These are phyloP conservation scores for Candida sakaeoensis DNA, from an alignment of 805 yeast genomes.

Conservation along the genomic window DNA sequence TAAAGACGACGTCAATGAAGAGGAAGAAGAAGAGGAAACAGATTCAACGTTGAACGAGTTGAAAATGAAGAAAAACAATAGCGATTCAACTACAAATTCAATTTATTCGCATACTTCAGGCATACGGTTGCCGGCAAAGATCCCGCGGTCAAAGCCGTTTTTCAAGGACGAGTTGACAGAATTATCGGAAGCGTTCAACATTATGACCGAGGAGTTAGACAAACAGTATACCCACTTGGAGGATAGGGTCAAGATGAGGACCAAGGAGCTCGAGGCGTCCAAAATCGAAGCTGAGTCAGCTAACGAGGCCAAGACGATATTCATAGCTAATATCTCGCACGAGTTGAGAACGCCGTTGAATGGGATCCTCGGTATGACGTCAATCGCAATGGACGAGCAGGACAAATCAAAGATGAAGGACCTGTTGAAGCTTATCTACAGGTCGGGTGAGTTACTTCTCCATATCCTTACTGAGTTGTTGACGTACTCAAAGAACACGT, in stretches of 20 bases:
- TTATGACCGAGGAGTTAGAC: conserved; percentile 84
- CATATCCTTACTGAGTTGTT: conserved; percentile 87
- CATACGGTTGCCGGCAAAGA: conserved; percentile 35
- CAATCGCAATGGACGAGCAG: conserved; percentile 85
- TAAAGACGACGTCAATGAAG: not conserved
- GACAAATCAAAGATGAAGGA: conserved; percentile 66
- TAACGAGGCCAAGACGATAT: conserved; percentile 84
- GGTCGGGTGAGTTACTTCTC: conserved; percentile 85
- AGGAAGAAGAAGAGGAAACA: not conserved
- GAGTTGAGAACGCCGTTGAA: conserved; percentile 93
- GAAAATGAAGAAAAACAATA: conserved; percentile 18
- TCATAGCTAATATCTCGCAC: conserved; percentile 30
- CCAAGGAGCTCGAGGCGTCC: conserved; percentile 84
- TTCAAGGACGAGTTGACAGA: conserved; percentile 85
- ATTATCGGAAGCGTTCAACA: conserved; percentile 81
- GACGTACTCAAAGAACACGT: conserved; percentile 88
- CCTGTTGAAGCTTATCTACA: conserved; percentile 74
- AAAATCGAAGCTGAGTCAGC: conserved; percentile 90
- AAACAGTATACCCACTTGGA: conserved; percentile 81
- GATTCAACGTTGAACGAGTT: not conserved
- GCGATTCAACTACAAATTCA: conserved; percentile 19
- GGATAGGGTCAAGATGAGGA: conserved; percentile 81
- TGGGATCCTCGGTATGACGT: conserved; percentile 94
- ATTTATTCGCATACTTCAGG: conserved; percentile 40
- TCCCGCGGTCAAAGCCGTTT: conserved; percentile 39